phyloP scores from a whole-genome alignment of 2,329 filamentous ascomycete species.

The Ascochyta koolunga region DNA sequence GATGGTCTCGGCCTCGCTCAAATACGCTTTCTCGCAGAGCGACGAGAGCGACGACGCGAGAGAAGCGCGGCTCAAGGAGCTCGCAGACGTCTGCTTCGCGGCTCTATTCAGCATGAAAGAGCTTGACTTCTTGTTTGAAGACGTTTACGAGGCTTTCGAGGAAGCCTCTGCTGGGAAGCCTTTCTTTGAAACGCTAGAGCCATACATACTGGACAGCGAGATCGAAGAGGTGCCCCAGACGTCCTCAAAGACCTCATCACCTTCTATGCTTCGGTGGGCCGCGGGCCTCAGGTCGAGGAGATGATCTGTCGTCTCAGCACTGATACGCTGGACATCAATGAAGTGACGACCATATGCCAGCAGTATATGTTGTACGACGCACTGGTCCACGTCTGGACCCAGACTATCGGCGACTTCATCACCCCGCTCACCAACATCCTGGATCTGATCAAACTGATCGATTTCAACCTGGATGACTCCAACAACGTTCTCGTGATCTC shows the following conservation, averaged over 20 bases:
- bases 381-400: constrained; percentile 95
- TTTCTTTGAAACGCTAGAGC: constrained; percentile 87
- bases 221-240: constrained; percentile 78
- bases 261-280: constrained; percentile 77
- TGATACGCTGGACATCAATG: constrained; percentile 88
- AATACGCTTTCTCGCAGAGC: constrained; percentile 79
- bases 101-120: constrained; percentile 81
- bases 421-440: constrained; percentile 87
- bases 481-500: constrained; percentile 70
- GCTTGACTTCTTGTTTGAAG: constrained; percentile 84
- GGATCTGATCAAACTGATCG: constrained; percentile 63
- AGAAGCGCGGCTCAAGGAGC: constrained; percentile 69
- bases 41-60: constrained; percentile 58
- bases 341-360: constrained; percentile 88
- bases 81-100: constrained; percentile 82
- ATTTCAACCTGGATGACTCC: constrained; percentile 62
- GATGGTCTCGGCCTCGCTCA: constrained; percentile 90
- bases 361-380: constrained; percentile 93
- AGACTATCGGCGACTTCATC: constrained; percentile 85
- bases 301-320: constrained; percentile 94
- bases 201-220: constrained; percentile 80
- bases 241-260: constrained; percentile 86
- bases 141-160: constrained; percentile 89
- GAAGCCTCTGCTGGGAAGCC: constrained; percentile 73
- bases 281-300: constrained; percentile 83